Conservation (phyloP, 495 filamentous ascomycete genomes). For the Penicillium herquei region DNA sequence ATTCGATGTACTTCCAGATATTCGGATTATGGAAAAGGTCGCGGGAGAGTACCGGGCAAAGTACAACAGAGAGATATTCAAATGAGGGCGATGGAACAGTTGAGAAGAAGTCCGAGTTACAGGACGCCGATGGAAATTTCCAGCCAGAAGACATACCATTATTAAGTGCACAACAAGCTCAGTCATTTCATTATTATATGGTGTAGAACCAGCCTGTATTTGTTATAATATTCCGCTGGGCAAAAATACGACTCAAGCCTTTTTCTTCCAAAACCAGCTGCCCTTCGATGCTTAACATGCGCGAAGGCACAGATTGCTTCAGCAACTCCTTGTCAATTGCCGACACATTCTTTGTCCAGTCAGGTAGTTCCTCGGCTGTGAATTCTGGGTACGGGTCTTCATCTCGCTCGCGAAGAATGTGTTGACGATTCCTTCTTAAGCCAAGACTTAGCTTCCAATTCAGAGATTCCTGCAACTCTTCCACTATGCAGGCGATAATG, state of each 20-base stretch:
- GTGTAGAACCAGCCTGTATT: slow-evolving; percentile 34
- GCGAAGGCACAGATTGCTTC: slow-evolving; percentile 11
- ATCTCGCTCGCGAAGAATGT: slow-evolving; percentile 25
- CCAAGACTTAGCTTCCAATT: slow-evolving; percentile 40
- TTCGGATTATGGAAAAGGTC: slow-evolving; percentile 24
- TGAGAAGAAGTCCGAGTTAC: too few relatives aligned
- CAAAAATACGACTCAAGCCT: slow-evolving; percentile 25
- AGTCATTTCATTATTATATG: too few relatives aligned
- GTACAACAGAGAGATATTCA: slow-evolving; percentile 23
- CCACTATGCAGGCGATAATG: slow-evolving; percentile 34
- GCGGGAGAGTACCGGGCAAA: slow-evolving; percentile 21
- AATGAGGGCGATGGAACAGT: neutral
- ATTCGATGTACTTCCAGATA: slow-evolving; percentile 26
- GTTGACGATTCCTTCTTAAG: slow-evolving; percentile 26
- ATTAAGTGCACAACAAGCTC: too few relatives aligned
- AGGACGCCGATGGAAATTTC: too few relatives aligned
- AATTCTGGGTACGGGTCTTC: slow-evolving; percentile 25
- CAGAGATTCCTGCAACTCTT: slow-evolving; percentile 37
- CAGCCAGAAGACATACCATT: too few relatives aligned
- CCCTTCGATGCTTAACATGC: slow-evolving; percentile 15
- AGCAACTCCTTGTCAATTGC: slow-evolving; percentile 22
- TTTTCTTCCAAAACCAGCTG: slow-evolving; percentile 25
- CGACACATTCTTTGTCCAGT: slow-evolving; percentile 21
- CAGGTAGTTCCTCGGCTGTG: slow-evolving; percentile 17
- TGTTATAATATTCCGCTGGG: slow-evolving; percentile 31